Evolutionary conservation across 371 early-diverging fungal species (phyloP), one percentile per base, ranked within the genome.

Genomic region (Batkoa obscura): DNA sequence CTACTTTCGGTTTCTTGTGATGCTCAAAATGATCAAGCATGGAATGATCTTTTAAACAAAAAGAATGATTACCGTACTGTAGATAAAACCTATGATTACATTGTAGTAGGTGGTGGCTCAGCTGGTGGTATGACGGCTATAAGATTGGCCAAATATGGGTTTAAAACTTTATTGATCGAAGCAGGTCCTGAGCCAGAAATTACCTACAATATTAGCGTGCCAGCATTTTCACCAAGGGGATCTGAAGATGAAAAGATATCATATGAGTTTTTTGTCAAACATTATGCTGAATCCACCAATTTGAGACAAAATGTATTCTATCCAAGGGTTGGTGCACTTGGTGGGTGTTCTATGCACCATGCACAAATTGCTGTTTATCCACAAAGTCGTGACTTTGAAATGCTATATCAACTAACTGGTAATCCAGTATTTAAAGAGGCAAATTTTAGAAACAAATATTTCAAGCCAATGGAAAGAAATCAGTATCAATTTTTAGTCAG

Each of bases 341-440:
- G 53, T 35, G 50, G 50, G n/a, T 31, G 35, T n/a, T 3, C 35
- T 36, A 50, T 35, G 12, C 13, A 31, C 33, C 34, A 53, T 30
- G 37, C 9, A 9, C 38, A 41, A 42, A 35, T 53, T 9, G 23
- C 42, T 30, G n/a, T 55, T 8, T 55, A 55, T 45, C 56, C 56
- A 8, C n/a, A 53, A 4, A 8, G 8, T 4, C 36, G 53, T 4
- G 53, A 53, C 30, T 53, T 53, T 23, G 53, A 36, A 3, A 3
- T 37, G 38, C n/a, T 53, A 9, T 17, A 39, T 38, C 4, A 12
- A 17, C 0, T 41, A 13, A 53, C 53, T 53, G 41, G 41, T 3
- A 32, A 53, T 32, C n/a, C 15, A 4, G 17, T 17, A 3, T 53
- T n/a, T 4, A n/a, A 10, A 13, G 53, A 53, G 17, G 33, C n/a